Base-by-base conservation (phyloP, 2,329 filamentous ascomycete species). In the Sporothrix pseudoabietina region DNA sequence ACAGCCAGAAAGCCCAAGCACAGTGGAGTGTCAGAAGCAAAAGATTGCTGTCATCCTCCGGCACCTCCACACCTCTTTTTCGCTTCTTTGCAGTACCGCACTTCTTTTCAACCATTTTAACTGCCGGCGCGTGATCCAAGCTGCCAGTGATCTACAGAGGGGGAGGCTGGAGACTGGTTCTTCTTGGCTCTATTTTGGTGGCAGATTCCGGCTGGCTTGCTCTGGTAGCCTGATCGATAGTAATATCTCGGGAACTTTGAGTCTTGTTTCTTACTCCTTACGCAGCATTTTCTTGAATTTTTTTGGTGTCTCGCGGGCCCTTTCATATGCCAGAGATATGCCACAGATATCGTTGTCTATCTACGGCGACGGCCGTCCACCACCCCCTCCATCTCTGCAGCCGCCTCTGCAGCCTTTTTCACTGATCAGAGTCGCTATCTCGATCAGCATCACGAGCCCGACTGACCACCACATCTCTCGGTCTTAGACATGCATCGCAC, bases 401-500 rank as follows among this genome's bases (percentile, higher is more conserved):
- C 59, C n/a, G 26, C 26, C 26, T 26, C 10, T 22, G 9, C 19
- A 26, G 10, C 2, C 2, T 30, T 66, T 47, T 47, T 32, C 14
- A 49, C 44, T 49, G 44, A 49, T 49, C 39, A 26, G 10, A 9
- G n/a, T 32, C 16, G 63, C 35, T 54, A 47, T 66, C 63, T 66
- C 63, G 8, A 22, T 35, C 35, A 65, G 44, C 59, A 65, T 65
- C 59, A 14, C 41, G 26, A 32, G 63, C 10, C 44, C 41, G 59
- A 44, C 35, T 66, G 63, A 49, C 41, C 41, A 54, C 44, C 44
- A 35, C 10, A n/a, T 4, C 10, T 26, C n/a, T 4, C 35, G 3
- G 41, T 66, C 63, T 69, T 26, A 54, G 30, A 69, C 65, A 68
- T 66, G 61, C 61, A 52, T 49, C 44, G 26, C 39, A 66, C 61